Base-by-base conservation (phyloP, 2,329 filamentous ascomycete genomes). In the Aspergillus clavatus region DNA sequence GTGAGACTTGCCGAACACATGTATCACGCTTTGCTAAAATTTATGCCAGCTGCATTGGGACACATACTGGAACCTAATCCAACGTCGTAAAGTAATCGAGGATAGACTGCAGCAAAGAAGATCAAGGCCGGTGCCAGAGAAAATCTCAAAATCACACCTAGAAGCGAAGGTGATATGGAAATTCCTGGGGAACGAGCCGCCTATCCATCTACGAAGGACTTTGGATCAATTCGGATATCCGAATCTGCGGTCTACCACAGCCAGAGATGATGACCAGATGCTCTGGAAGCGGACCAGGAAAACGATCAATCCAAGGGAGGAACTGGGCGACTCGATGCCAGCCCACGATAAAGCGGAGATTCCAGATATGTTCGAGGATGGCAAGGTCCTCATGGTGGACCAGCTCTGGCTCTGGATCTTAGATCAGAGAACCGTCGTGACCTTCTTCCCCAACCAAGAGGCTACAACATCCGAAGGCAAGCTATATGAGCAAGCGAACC, bases 211-310 rank as follows among this genome's bases (percentile, higher is more conserved):
- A 27, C 74, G 81, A 1, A 72, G 81, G 5, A 83, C 81, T 0
- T 57, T 84, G 4, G 81, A 84, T 46, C 81, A 84, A 52, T 84
- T 76, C 44, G 80, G 78, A 0, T 83, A 84, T 43, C 81, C 81
- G 0, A 80, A 78, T 2, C 65, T 84, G 0, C 68, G 74, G 7
- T 80, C 83, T 26, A 84, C 81, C 0, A 66, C 78, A 33, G 77
- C 79, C 0, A 68, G 81, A 14, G 82, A 84, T 33, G 79, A 82
- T 35, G 81, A 84, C 33, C 81, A 84, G 58, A 83, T 84, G 77
- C 63, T 84, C 5, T 84, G 83, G 61, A 84, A 84, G 53, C 54
- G 67, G 2, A 70, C 83, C 2, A 82, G 79, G 2, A 81, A 80
- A 52, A 68, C 77, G 44, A 63, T 56, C 5, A 73, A 57, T 23